These are phyloP conservation scores for Pisolithus sp. DNA, from an alignment of 768 basidiomycete species.

Conservation along the genomic window DNA sequence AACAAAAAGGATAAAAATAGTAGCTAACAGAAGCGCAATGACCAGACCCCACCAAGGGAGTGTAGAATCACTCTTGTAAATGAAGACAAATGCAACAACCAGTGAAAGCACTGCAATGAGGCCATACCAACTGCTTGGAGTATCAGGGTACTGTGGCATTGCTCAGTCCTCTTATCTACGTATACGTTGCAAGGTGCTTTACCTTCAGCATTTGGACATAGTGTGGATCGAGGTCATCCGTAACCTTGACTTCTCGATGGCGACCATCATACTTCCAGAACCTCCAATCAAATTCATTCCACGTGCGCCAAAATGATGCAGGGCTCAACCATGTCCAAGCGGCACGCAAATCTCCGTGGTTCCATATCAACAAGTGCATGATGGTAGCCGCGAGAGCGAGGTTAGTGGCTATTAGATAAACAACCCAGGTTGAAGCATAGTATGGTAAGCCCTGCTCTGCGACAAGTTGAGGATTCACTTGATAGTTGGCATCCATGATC, in stretches of 20 bases:
- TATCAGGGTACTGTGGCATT: conserved; percentile 26
- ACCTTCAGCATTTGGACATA: conserved; percentile 45
- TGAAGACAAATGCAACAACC: conserved; percentile 8
- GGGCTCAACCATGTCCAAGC: conserved; percentile 44
- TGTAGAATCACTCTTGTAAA: conserved; percentile 37
- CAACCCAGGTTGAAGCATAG: conserved; percentile 23
- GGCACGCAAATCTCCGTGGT: conserved; percentile 40
- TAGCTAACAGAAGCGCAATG: conserved; percentile 46
- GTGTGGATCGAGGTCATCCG: conserved; percentile 45
- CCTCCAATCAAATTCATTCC: conserved; percentile 35
- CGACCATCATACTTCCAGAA: conserved; percentile 27
- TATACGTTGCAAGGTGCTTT: conserved; percentile 16
- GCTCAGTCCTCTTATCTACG: neutral
- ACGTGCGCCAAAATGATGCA: conserved; percentile 19
- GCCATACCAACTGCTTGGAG: conserved; percentile 29
- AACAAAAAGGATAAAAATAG: conserved; percentile 45
- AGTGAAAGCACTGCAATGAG: conserved; percentile 14
- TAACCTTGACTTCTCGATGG: conserved; percentile 19
- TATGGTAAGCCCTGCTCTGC: conserved; percentile 33
- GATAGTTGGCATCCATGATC: conserved; percentile 48
- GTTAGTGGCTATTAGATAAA: conserved; percentile 14
- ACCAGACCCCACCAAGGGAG: conserved; percentile 57
- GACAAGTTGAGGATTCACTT: conserved; percentile 44
- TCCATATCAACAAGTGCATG: conserved; percentile 48
- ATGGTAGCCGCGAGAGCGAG: conserved; percentile 40